Evolutionary conservation across 139 green algal species (phyloP), one percentile per base, ranked within the genome.

Genomic region (Chlorella sp.): DNA sequence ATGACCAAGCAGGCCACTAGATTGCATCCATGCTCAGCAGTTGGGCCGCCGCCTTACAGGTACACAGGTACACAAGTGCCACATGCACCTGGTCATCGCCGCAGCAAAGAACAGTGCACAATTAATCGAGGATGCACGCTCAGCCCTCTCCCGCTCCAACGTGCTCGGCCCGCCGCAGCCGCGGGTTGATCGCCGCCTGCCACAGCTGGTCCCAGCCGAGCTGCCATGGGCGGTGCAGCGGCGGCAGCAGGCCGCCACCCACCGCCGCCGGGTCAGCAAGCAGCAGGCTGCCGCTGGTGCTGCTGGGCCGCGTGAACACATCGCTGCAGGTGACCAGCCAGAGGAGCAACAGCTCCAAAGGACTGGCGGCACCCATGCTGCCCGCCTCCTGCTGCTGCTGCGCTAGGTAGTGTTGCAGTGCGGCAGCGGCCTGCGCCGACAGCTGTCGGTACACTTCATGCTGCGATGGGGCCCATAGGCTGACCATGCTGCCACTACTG

Each of bases 331-430:
- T 86, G 26, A 85, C 67, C 75, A 94, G 81, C 92, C 92, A 95
- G 44, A 94, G 86, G 74, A 95, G 85, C 60, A 94, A 56, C 38
- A 91, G 83, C 84, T 95, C 91, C 47, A 95, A 84, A 0, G 87
- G 82, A 3, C 57, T 80, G 5, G 68, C 67, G 15, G 69, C 64
- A 7, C 36, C 88, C 81, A 13, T 72, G 73, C 65, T 69, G 67
- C n/a, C 75, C 78, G 25, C 76, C 60, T 51, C 7, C 60, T 62
- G 81, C 68, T 60, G 64, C 55, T 65, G 38, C 39, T 74, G 80
- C 69, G 18, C 74, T 57, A 74, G 30, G 67, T 88, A 91, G 74
- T 90, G 85, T 30, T 68, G 51, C 32, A 94, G 71, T 2, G 90
- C 90, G 13, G 73, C 60, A 16, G 83, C 82, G 17, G 87, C 85